Evolutionary conservation across 352 stramenopile species (phyloP), one percentile per base, ranked within the genome.

Genomic region (Phytophthora multivora): DNA sequence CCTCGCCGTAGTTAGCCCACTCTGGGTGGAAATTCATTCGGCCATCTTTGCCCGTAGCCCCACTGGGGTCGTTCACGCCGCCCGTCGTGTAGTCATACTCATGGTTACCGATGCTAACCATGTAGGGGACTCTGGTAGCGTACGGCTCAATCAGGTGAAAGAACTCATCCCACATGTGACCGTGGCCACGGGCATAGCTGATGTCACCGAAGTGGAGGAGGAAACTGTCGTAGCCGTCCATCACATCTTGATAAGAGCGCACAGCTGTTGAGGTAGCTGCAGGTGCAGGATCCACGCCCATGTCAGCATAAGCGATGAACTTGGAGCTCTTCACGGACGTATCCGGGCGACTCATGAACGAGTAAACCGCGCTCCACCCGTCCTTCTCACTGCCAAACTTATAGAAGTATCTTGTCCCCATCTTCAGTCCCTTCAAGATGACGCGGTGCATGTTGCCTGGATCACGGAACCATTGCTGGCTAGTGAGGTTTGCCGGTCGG

Each of bases 301-400:
- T 95, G 48, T 95, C 86, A 3, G 71, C 86, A 52, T 95, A 95
- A 35, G 83, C 86, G 25, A 93, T 79, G 51, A 93, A 95, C 53
- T 93, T 93, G 55, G 75, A 64, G 6, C 33, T 49, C 43, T 83
- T 75, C 25, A 85, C 58, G 4, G 69, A 63, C 21, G 51, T 21
- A 59, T 79, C 58, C 1, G 72, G 59, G 26, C 61, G 56, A 39
- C 75, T 85, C 55, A 75, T 62, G 52, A 94, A 92, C 21, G 80
- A 89, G 54, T 80, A 80, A 4, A 89, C 50, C 5, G 54, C 59
- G 50, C 85, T 94, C 83, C 83, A 94, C 12, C 83, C 85, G 45
- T 92, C 83, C 8, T 74, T 63, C 11, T 89, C 72, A 49, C 90
- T 93, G 36, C 86, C 86, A 63, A 90, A 95, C 30, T 80, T 80